Evolutionary conservation across 75 land plant genomes (phyloP).

Genomic region (Adiantum capillusveneris): DNA sequence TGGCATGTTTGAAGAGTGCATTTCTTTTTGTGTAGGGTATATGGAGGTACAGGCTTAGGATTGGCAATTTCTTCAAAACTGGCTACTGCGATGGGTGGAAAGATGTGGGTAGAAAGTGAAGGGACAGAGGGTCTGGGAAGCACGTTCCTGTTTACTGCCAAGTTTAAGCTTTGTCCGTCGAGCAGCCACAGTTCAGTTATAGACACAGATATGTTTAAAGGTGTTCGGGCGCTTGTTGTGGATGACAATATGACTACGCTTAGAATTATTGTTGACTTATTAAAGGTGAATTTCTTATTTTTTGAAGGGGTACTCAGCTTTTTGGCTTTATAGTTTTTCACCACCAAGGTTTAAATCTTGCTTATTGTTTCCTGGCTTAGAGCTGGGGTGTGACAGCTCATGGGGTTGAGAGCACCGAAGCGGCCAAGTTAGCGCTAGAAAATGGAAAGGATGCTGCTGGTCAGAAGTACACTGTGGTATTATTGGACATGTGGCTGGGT

Average conservation of each 20-base stretch:
- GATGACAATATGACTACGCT: slow-evolving; percentile 20
- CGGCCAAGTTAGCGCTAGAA: slow-evolving; percentile 16
- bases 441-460: slow-evolving; percentile 12
- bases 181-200: slow-evolving; percentile 10
- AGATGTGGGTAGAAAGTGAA: slow-evolving; percentile 40
- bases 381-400: slow-evolving; percentile 24
- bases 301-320: too few species aligned
- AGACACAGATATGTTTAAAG: slow-evolving; percentile 17
- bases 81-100: slow-evolving; percentile 36
- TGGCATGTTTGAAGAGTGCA: too few species aligned
- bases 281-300: slow-evolving; percentile 13
- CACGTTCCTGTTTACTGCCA: slow-evolving; percentile 29
- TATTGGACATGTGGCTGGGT: slow-evolving; percentile 30
- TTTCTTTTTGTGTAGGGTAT: slow-evolving; percentile 30
- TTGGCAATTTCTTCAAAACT: slow-evolving; percentile 31
- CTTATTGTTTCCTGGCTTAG: slow-evolving; percentile 7
- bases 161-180: slow-evolving; percentile 19
- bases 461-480: slow-evolving; percentile 14
- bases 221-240: slow-evolving; percentile 19
- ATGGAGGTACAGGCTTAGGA: slow-evolving; percentile 36
- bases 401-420: slow-evolving; percentile 21
- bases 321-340: neutral
- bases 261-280: slow-evolving; percentile 14
- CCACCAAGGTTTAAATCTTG: neutral
- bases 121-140: slow-evolving; percentile 19